Evolutionary conservation across 306 rosid species (phyloP), one percentile per base, ranked within the genome.

Genomic region (Cicer judaicum): DNA sequence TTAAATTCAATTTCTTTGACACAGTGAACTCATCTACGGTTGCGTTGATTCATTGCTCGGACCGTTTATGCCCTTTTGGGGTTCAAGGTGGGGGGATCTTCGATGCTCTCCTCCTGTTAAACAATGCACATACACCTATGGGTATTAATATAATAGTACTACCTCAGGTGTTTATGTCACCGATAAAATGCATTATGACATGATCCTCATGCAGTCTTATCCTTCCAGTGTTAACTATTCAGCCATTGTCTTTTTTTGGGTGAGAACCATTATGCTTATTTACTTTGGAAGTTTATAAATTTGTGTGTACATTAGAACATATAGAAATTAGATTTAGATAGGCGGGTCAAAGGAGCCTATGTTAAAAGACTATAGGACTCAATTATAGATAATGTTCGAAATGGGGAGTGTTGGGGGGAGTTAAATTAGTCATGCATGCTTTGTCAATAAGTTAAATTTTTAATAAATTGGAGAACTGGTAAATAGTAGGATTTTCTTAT

Each of bases 141-240:
- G 84, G 84, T 94, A 90, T 70, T 93, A 94, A 55, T 96, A 92
- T 82, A 93, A 87, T 70, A 92, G 97, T 64, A 97, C 96, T 65
- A 92, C 99, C 6, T 85, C 91, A 0, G 97, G 99, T 61, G 85
- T 77, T 82, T 94, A 94, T 79, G 88, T 89, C 39, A 79, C 95
- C 0, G 99, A 94, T 73, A 78, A 87, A 11, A 65, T 94, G 81
- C 79, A 87, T 82, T 92, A 92, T 74, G 89, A 86, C 89, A 84
- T 90, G 97, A 78, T 94, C 59, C 61, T 92, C 69, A 97, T 91
- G 59, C 96, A 85, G 68, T 75, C 97, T 74, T 38, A 74, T 69
- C 68, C 80, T 10, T 82, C 76, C 21, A 90, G 87, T 12, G 84
- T 80, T 41, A 89, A 87, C 79, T 86, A 95, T 53, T 90, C 96